These are phyloP conservation scores for Paramecium primaurelia DNA, from an alignment of 73 alveolate species.

Conservation along the genomic window DNA sequence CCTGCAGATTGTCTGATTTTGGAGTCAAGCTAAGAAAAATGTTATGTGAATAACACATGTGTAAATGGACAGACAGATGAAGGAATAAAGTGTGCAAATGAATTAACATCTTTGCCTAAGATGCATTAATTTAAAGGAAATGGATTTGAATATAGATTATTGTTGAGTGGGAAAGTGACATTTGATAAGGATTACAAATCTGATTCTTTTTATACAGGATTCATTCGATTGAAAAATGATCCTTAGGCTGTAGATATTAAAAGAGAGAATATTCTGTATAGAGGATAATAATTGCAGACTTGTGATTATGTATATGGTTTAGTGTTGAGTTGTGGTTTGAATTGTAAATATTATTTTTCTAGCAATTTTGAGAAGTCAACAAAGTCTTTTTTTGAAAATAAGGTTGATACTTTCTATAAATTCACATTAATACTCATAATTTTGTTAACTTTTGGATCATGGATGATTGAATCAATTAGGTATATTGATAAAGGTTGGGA, in stretches of 20 bases:
- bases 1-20: constrained; percentile 56
- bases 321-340: background rate
- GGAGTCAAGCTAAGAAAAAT: constrained; percentile 1
- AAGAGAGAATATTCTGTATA: background rate
- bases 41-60: background rate
- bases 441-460: background rate
- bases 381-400: background rate
- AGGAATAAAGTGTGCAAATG: background rate
- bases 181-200: background rate
- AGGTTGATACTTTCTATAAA: background rate
- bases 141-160: background rate
- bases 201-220: background rate
- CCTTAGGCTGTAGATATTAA: constrained; percentile 7
- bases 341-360: constrained; percentile 5
- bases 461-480: constrained; percentile 15
- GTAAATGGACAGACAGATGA: constrained; percentile 15
- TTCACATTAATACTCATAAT: background rate
- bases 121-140: constrained; percentile 18
- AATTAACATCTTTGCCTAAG: constrained; percentile 27
- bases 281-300: background rate
- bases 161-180: background rate
- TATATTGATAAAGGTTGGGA: background rate
- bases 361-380: background rate
- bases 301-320: constrained; percentile 36
- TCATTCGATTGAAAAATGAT: background rate